Base-by-base conservation (phyloP, 106 monocot species). In the Phalaenopsis aphrodite region DNA sequence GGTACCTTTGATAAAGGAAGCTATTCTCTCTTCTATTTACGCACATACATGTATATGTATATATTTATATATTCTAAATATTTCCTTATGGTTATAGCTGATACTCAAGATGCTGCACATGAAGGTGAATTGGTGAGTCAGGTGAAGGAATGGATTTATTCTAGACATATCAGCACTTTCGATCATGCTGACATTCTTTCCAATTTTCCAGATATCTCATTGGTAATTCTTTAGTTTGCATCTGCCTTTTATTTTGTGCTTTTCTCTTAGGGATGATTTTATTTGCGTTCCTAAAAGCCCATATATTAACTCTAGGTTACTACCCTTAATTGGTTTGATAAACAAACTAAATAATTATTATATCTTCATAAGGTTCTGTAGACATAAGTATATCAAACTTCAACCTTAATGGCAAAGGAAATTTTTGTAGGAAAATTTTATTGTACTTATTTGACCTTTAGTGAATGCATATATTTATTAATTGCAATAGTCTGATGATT, bases 31-130 rank as follows among this genome's bases (percentile, higher is more conserved):
- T 52, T 52, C 10, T 52, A 52, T 52, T 48, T 52, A 52, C 0
- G 14, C 12, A 48, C 11, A 48, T 48, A 48, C 8, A 9, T 5
- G 9, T 47, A 11, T 48, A 48, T 48, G 30, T 0, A 30, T 30
- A 30, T 57, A 11, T 21, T n/a, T 61, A 3, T 23, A 5, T 21
- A 5, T 21, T 61, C 61, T 61, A 5, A 61, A 21, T 19, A 69
- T 82, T 4, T 64, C 71, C 77, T 42, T 21, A 42, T 41, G 52
- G 52, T 81, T 85, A 71, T 67, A 94, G 94, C 84, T 75, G 87
- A 98, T 64, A 98, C 97, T 87, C 89, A 98, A 92, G 97, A 98
- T 87, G 83, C 83, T 83, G 88, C 87, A 55, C 84, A 90, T 73
- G 92, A 94, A 77, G 90, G 92, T 68, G 88, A 90, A 78, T 83